Conservation (phyloP, 176 grass and related monocot genomes). For the Thinopyrum elongatum region DNA sequence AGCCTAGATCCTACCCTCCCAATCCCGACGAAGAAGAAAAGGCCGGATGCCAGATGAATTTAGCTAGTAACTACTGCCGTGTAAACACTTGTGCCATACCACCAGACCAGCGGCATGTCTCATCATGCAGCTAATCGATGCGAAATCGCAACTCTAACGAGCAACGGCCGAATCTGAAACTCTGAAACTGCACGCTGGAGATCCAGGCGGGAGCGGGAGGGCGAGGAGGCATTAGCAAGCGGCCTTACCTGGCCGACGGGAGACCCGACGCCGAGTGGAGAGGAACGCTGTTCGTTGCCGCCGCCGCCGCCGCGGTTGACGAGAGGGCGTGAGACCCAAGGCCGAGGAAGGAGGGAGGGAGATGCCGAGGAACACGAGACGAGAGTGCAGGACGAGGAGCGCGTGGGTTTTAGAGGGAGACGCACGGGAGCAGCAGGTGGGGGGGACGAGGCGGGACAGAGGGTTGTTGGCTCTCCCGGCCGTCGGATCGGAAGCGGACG, state of each 20-base stretch:
- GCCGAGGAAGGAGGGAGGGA: background rate
- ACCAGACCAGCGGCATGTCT: background rate
- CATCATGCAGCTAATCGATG: background rate
- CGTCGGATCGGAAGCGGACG: conserved; percentile 35
- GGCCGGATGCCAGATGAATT: background rate
- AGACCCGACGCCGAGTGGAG: background rate
- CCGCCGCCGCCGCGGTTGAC: conserved; percentile 12
- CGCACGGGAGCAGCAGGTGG: background rate
- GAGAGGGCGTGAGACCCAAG: conserved; percentile 15
- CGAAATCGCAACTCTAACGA: background rate
- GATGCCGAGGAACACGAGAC: background rate
- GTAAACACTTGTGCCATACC: background rate
- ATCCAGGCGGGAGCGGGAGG: background rate
- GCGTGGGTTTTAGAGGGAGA: conserved; percentile 12
- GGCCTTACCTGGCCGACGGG: conserved; percentile 10
- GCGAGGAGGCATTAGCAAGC: background rate
- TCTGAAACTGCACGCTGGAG: background rate
- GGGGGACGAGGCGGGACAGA: background rate
- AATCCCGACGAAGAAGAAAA: background rate
- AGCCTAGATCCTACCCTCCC: background rate
- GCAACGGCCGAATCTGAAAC: background rate
- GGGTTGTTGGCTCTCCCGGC: background rate
- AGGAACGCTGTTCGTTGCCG: background rate
- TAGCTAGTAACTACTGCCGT: background rate
- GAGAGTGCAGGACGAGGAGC: background rate